A percentile compares a stretch with the other conserved stretches of the same genome.
Conservation (phyloP, 1,284 basidiomycete species). For the Malassezia yamatoensis region DNA sequence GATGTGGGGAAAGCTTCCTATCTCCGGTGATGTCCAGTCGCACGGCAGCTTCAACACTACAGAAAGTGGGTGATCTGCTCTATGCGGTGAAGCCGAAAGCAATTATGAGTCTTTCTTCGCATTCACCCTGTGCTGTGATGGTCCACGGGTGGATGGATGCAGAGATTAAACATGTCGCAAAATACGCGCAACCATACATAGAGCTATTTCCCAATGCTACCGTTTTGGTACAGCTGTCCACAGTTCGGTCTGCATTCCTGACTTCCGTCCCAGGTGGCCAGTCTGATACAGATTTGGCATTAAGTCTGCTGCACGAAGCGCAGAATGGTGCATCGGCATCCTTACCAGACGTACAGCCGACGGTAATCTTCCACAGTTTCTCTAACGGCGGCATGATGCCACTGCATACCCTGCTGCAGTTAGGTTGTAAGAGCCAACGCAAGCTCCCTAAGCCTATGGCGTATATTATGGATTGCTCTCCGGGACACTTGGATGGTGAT, state of each 20-base stretch:
- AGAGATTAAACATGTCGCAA: slow-evolving; percentile 29
- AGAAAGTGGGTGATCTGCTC: background rate
- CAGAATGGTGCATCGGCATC: background rate
- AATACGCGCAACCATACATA: slow-evolving; percentile 36
- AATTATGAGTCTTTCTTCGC: background rate
- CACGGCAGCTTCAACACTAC: background rate
- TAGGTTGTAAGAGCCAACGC: background rate
- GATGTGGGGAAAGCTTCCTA: background rate
- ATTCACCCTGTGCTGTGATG: slow-evolving; percentile 18
- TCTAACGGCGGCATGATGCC: slow-evolving; percentile 13
- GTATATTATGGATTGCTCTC: slow-evolving; percentile 6
- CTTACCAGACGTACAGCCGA: background rate
- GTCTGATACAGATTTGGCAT: background rate
- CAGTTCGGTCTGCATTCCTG: background rate
- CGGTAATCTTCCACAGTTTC: slow-evolving; percentile 12
- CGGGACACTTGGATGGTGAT: background rate
- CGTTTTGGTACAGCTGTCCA: slow-evolving; percentile 33
- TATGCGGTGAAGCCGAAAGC: background rate
- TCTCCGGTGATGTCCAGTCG: background rate
- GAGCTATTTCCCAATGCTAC: slow-evolving; percentile 32
- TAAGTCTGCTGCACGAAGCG: background rate
- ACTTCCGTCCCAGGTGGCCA: background rate
- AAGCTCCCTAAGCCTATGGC: background rate
- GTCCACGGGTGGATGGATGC: slow-evolving; percentile 46
- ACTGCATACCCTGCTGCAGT: background rate